phyloP scores from a whole-genome alignment of 2,329 filamentous ascomycete genomes.

The Colletotrichum horii region DNA sequence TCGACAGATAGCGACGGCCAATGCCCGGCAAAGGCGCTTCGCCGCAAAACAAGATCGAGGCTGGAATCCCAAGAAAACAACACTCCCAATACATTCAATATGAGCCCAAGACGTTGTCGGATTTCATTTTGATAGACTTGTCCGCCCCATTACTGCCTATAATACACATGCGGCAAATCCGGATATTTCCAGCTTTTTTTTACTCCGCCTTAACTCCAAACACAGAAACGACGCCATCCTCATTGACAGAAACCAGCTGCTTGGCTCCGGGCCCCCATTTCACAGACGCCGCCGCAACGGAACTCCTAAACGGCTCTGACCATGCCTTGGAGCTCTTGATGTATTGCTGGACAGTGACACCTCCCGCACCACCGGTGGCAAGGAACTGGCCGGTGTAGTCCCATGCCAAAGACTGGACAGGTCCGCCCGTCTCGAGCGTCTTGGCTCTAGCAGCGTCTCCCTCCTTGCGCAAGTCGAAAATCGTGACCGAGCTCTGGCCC shows the following conservation, averaged over 20 bases:
- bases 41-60: not conserved
- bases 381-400: conserved; percentile 96
- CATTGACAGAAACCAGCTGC: conserved; percentile 76
- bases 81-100: not conserved
- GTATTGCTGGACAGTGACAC: conserved; percentile 89
- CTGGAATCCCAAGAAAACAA: not conserved
- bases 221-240: conserved; percentile 77
- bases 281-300: conserved; percentile 73
- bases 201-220: conserved; percentile 59
- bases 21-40: not conserved
- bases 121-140: conserved; percentile 18
- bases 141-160: conserved; percentile 1
- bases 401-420: conserved; percentile 81
- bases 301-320: conserved; percentile 83
- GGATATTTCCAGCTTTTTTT: not conserved
- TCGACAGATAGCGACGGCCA: not conserved
- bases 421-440: conserved; percentile 82
- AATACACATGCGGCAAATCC: conserved; percentile 1
- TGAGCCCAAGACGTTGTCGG: conserved; percentile 4
- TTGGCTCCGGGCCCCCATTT: conserved; percentile 80
- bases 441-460: conserved; percentile 82
- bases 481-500: conserved; percentile 77
- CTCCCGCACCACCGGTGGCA: conserved; percentile 78
- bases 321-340: conserved; percentile 86
- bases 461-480: conserved; percentile 94